Percentiles rank a stretch among this genome's conserved stretches.
phyloP scores from a whole-genome alignment of 2,329 filamentous ascomycete genomes.

The Fusarium sp. region DNA sequence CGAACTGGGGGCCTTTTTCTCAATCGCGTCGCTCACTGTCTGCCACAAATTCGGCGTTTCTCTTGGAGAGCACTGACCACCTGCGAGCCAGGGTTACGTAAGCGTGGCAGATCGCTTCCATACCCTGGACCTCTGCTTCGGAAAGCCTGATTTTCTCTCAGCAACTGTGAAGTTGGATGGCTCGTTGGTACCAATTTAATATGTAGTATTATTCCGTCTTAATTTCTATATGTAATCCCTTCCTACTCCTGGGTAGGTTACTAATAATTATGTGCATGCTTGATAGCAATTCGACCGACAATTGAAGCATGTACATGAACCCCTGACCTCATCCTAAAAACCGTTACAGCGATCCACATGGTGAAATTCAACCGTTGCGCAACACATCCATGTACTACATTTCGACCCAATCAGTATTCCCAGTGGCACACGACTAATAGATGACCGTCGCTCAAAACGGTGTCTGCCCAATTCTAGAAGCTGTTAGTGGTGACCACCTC shows the following conservation, averaged over 20 bases:
- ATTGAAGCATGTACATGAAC: not conserved
- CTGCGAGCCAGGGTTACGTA: constrained; percentile 32
- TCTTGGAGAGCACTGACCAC: constrained; percentile 32
- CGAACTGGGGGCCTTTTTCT: constrained; percentile 47
- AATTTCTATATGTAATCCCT: not conserved
- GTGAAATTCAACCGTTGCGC: not conserved
- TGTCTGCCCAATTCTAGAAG: constrained; percentile 46
- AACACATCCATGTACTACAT: not conserved
- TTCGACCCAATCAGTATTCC: not conserved
- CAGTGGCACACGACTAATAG: not conserved
- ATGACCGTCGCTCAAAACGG: constrained; percentile 37
- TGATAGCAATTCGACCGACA: not conserved
- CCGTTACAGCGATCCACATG: not conserved
- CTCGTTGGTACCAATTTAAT: not conserved
- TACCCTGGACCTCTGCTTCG: constrained; percentile 29
- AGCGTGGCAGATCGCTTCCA: not conserved
- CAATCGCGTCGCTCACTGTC: constrained; percentile 47
- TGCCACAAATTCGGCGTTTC: constrained; percentile 39
- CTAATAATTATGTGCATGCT: not conserved
- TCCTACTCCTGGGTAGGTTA: not conserved
- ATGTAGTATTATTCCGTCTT: not conserved
- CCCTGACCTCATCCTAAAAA: not conserved
- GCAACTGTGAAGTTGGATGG: not conserved
- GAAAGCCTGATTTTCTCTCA: not conserved
- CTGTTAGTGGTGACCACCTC: not conserved